Evolutionary conservation across 345 rosid species (phyloP).

Genomic region (Xanthoceras sorbifolium): DNA sequence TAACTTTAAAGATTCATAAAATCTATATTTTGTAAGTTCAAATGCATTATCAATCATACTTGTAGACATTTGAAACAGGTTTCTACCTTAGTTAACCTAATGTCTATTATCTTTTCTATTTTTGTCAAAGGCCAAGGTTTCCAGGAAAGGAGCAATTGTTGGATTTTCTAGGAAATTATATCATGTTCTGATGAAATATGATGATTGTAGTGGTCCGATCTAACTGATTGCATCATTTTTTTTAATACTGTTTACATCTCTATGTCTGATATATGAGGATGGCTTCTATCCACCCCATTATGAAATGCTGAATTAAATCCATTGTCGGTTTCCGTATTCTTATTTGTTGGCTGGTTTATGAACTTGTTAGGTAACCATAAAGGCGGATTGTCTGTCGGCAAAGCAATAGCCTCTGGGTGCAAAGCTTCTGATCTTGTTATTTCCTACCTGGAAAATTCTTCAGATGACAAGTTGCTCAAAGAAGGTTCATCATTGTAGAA

Average conservation of each 20-base stretch:
- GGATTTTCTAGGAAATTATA: background rate
- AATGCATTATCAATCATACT: background rate
- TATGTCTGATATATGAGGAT: background rate
- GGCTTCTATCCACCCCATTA: background rate
- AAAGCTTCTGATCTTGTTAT: slow-evolving; percentile 88
- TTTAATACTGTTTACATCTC: background rate
- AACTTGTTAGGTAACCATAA: slow-evolving; percentile 73
- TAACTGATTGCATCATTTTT: background rate
- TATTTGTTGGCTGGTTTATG: slow-evolving; percentile 5
- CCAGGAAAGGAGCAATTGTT: too few relatives aligned
- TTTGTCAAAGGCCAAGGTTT: too few relatives aligned
- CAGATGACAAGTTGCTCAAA: slow-evolving; percentile 35
- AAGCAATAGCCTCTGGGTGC: slow-evolving; percentile 80
- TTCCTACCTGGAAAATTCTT: slow-evolving; percentile 67
- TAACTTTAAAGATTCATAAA: background rate
- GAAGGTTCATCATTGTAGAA: slow-evolving; percentile 20
- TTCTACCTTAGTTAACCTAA: too few relatives aligned
- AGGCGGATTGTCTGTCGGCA: slow-evolving; percentile 87
- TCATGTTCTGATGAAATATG: slow-evolving; percentile 6
- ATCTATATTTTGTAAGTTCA: background rate
- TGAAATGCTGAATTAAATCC: background rate
- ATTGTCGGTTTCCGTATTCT: background rate
- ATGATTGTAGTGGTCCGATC: background rate
- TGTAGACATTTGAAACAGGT: background rate
- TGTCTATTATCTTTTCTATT: background rate